Evolutionary conservation across 495 filamentous ascomycete genomes (phyloP).

Genomic region (Tuber brumale): DNA sequence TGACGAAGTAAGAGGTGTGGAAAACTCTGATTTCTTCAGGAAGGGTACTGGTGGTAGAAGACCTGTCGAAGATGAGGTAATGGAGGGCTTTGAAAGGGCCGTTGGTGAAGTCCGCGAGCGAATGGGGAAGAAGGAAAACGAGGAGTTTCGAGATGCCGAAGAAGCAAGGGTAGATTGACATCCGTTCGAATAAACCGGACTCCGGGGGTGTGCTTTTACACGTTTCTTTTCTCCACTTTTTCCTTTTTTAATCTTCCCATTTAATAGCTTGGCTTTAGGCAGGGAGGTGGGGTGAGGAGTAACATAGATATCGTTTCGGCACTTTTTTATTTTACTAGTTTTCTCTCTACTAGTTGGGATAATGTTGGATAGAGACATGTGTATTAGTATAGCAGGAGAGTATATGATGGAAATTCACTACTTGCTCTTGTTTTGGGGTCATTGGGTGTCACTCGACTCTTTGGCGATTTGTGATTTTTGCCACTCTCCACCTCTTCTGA

Average conservation of each 20-base stretch:
- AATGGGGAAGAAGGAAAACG: constrained; percentile 14
- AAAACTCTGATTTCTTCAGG: constrained; percentile 39
- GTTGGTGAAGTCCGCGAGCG: constrained; percentile 36
- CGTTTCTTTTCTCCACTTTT: neutral
- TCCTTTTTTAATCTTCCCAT: neutral
- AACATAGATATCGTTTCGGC: neutral
- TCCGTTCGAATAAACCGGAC: neutral
- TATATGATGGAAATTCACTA: neutral
- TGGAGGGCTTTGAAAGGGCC: constrained; percentile 35
- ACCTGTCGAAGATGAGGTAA: constrained; percentile 35
- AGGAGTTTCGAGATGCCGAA: constrained; percentile 4
- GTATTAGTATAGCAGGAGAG: neutral
- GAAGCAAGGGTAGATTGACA: constrained; percentile 28
- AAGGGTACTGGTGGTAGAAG: constrained; percentile 35
- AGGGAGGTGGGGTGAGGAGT: neutral
- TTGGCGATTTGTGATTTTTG: neutral
- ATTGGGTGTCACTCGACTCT: neutral
- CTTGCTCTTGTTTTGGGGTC: neutral
- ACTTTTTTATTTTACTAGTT: neutral
- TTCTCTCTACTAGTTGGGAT: neutral
- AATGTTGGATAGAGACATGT: constrained; percentile 3
- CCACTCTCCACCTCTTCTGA: neutral
- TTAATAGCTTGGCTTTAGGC: constrained; percentile 2
- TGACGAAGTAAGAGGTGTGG: constrained; percentile 38
- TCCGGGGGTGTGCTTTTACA: neutral